Base-by-base conservation (phyloP, 352 stramenopile species). In the Pythium rishiriense region DNA sequence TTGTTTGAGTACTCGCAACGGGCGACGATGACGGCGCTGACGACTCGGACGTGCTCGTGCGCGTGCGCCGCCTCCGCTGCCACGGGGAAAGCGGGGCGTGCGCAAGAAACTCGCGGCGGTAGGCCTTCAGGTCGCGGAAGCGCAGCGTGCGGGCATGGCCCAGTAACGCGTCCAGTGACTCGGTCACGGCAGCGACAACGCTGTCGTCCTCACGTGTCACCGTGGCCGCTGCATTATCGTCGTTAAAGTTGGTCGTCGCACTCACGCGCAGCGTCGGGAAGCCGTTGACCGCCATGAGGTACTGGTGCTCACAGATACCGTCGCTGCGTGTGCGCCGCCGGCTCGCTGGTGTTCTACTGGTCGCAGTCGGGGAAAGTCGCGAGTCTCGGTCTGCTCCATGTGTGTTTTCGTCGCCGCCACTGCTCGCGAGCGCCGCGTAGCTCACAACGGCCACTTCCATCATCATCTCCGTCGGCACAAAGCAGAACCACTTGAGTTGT, bases 211-310 rank as follows among this genome's bases (percentile, higher is more conserved):
- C 33, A 4, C 3, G 22, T 19, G 21, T 35, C 7, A 4, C n/a
- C 19, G n/a, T 37, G 22, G 33, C 25, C 0, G 53, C 17, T 17
- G 22, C 17, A 15, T 47, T 49, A 25, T 58, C 56, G 33, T 73
- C 61, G 14, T 33, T 56, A 33, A 67, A 59, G n/a, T 21, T 63
- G 21, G 54, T 56, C 4, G 48, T 43, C 25, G 56, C n/a, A 24
- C 69, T 70, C 0, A 81, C 43, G 7, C 54, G 45, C 14, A 81
- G 62, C 24, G 69, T 76, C n/a, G 74, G 65, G n/a, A 81, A 37
- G 0, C 71, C 74, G 37, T 81, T 81, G 45, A 81, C 70, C 29
- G 68, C 71, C 66, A 81, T 75, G 24, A 81, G 48, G 48, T 76
- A 74, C 31, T 81, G 74, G 25, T 71, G 62, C 14, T 62, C 52